phyloP scores from a whole-genome alignment of 2,329 filamentous ascomycete genomes.

The Pyrenochaeta sp. region DNA sequence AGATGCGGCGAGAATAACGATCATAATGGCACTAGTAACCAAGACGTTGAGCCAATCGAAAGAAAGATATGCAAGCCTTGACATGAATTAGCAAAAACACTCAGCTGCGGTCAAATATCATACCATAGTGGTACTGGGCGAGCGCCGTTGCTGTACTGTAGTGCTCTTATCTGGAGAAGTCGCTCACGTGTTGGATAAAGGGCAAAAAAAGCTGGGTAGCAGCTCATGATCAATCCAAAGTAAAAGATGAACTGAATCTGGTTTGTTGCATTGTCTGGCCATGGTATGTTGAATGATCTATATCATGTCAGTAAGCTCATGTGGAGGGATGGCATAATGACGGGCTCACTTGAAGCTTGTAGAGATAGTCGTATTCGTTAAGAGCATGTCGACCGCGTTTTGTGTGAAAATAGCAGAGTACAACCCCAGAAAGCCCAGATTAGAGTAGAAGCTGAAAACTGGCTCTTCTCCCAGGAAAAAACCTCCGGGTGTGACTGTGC shows the following conservation, averaged over 20 bases:
- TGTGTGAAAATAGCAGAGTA: slow-evolving; percentile 76
- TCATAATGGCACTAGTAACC: slow-evolving; percentile 70
- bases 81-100: neutral
- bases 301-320: neutral
- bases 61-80: slow-evolving; percentile 69
- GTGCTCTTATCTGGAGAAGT: slow-evolving; percentile 75
- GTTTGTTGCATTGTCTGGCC: slow-evolving; percentile 43
- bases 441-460: slow-evolving; percentile 74
- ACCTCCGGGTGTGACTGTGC: slow-evolving; percentile 74
- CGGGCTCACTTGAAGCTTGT: slow-evolving; percentile 61
- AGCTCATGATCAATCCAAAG: slow-evolving; percentile 76
- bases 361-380: slow-evolving; percentile 72
- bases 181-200: slow-evolving; percentile 85
- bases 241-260: slow-evolving; percentile 80
- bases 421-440: slow-evolving; percentile 68
- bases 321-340: neutral
- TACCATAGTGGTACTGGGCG: slow-evolving; percentile 78
- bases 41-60: slow-evolving; percentile 82
- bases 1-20: slow-evolving; percentile 69
- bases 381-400: slow-evolving; percentile 86
- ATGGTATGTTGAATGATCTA: slow-evolving; percentile 26
- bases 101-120: neutral
- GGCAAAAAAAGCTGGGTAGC: slow-evolving; percentile 84
- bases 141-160: slow-evolving; percentile 90
- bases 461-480: slow-evolving; percentile 72